phyloP scores from a whole-genome alignment of 306 rosid species.

The Vachellia collinsii region DNA sequence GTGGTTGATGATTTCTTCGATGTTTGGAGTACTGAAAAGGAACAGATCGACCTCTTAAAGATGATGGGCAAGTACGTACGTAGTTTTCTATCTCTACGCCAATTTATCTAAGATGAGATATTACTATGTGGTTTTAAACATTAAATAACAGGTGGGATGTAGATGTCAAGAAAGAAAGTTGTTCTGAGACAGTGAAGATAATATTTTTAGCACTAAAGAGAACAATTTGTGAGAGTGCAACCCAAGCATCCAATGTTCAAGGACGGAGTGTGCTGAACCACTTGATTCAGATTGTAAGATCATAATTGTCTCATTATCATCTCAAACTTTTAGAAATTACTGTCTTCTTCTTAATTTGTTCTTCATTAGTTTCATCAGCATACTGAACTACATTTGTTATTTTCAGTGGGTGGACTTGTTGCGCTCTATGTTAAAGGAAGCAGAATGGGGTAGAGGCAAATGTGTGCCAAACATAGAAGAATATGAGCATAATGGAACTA shows the following conservation, averaged over 20 bases:
- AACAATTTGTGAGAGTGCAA: slow-evolving; percentile 47
- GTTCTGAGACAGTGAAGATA: slow-evolving; percentile 55
- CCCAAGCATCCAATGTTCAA: slow-evolving; percentile 1
- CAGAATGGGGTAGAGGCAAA: slow-evolving; percentile 51
- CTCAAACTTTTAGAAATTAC: background rate
- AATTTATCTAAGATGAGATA: no score
- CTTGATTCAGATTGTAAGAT: background rate
- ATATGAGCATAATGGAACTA: slow-evolving; percentile 48
- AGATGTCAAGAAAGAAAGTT: slow-evolving; percentile 44
- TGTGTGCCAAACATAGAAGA: slow-evolving; percentile 49
- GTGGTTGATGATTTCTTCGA: slow-evolving; percentile 64
- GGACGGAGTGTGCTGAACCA: background rate
- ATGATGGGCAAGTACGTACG: slow-evolving; percentile 48
- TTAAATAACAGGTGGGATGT: slow-evolving; percentile 54
- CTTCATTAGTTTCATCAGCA: no score
- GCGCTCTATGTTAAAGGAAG: slow-evolving; percentile 53
- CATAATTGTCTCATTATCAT: background rate
- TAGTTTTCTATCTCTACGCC: no score
- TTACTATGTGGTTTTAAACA: no score
- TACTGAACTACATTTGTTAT: no score
- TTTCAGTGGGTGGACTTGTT: slow-evolving; percentile 48
- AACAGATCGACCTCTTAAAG: slow-evolving; percentile 43
- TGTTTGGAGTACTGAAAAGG: slow-evolving; percentile 58
- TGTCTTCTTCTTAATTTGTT: no score
- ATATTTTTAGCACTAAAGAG: slow-evolving; percentile 44